phyloP scores from a whole-genome alignment of 371 early-diverging fungal species.

The Chytridium lagenaria region DNA sequence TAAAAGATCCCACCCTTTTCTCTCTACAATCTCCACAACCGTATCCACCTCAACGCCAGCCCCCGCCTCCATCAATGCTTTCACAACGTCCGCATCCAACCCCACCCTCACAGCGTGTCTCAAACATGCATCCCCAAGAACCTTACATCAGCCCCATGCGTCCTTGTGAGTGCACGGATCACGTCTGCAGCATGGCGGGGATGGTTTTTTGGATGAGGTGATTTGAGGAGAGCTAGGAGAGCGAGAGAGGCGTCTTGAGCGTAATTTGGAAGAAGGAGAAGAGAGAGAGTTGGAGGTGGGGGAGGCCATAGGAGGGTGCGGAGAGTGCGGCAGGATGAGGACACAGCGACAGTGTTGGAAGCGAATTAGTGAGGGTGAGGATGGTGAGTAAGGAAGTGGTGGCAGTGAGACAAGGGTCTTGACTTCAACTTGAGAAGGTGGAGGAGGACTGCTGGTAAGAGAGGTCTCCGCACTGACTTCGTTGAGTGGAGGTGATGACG shows the following conservation, averaged over 20 bases:
- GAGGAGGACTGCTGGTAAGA: no score
- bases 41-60: conserved; percentile 11
- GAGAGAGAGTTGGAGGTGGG: not conserved
- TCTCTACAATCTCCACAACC: not conserved
- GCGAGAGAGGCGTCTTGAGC: not conserved
- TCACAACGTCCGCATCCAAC: not conserved
- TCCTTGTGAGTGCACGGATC: not conserved
- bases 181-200: not conserved
- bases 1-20: not conserved
- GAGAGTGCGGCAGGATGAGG: conserved; percentile 5
- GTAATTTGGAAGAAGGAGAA: not conserved
- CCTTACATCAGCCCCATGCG: not conserved
- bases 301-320: conserved; percentile 13
- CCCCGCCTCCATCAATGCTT: not conserved
- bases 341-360: not conserved
- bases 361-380: no score
- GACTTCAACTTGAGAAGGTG: no score
- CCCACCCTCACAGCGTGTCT: conserved; percentile 1
- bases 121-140: conserved; percentile 17
- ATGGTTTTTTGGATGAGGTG: not conserved
- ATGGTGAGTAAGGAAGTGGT: no score
- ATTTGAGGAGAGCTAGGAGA: conserved; percentile 1
- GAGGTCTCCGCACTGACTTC: no score
- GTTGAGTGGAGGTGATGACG: no score
- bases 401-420: no score